These are phyloP conservation scores for Syncephalastrum sp. DNA, from an alignment of 371 early-diverging fungal species.

Conservation along the genomic window DNA sequence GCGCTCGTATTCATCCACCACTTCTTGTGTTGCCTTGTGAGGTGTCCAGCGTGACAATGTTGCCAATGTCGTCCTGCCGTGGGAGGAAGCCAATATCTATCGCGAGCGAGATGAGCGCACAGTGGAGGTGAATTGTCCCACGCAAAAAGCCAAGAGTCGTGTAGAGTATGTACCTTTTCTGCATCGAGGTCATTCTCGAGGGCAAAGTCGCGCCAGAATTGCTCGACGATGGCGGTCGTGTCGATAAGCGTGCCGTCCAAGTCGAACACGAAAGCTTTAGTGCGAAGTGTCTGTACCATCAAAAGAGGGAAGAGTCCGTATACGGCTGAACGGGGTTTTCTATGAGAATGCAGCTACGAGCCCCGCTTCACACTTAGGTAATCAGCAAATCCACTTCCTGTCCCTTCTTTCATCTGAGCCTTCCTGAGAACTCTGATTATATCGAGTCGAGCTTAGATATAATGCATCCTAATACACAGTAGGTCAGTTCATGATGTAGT, in stretches of 20 bases:
- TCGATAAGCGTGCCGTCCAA: slow-evolving; percentile 46
- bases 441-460: no score
- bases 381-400: no score
- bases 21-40: slow-evolving; percentile 30
- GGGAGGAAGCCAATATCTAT: slow-evolving; percentile 36
- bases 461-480: no score
- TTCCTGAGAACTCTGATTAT: no score
- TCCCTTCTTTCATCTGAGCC: no score
- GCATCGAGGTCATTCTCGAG: slow-evolving; percentile 29
- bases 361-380: no score
- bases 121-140: slow-evolving; percentile 4
- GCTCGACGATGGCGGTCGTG: slow-evolving; percentile 35
- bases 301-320: no score
- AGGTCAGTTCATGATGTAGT: no score
- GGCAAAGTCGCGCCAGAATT: slow-evolving; percentile 35
- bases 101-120: background rate
- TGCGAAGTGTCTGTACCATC: slow-evolving; percentile 13
- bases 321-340: no score
- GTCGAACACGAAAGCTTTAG: slow-evolving; percentile 36
- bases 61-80: slow-evolving; percentile 48
- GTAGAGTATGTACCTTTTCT: slow-evolving; percentile 20
- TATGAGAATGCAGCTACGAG: no score
- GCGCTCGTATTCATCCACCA: slow-evolving; percentile 32
- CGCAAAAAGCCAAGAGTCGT: no score
- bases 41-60: slow-evolving; percentile 41